Evolutionary conservation across 2,329 filamentous ascomycete genomes (phyloP), one percentile per base, ranked within the genome.

Genomic region (Aspergillus thermomutatus): DNA sequence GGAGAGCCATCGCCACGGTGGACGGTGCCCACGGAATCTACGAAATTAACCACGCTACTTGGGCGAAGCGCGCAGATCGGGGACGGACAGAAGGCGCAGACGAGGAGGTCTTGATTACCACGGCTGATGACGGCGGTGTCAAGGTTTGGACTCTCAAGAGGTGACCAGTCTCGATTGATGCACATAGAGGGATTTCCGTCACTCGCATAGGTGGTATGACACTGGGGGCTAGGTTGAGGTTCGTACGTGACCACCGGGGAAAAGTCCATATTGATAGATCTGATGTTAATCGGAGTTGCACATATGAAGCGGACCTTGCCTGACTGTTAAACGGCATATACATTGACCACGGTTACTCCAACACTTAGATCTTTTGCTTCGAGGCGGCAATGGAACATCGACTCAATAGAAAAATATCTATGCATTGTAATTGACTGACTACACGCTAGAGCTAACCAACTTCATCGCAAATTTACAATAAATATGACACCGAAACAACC

Each of bases 1-100:
- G 94, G 94, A 79, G 81, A 6, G 75, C 93, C 3, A 69, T 96
- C 17, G 84, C 86, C 0, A 83, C 83, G n/a, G 70, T 89, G 1
- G 81, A 87, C 49, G 87, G 87, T 34, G 90, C 88, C 2, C 94
- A 99, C 72, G 92, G 91, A 0, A 90, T 95, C 2, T 97, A 93
- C 69, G 94, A 99, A 75, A 83, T 97, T 61, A 99, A 99, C 68
- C 92, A 97, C 73, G 83, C 94, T 50, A 86, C 85, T 1, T 99
- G 94, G 94, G 92, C 91, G 63, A 84, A 82, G 65, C 82, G 92
- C 56, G 89, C 85, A 56, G 92, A 96, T 71, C 80, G 69, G 43
- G 64, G 61, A 81, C 50, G 87, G 78, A 1, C 81, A 81, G 69
- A 80, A 76, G 60, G 59, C 8, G 60, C 63, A n/a, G 81, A 83